Base-by-base conservation (phyloP, 2,329 filamentous ascomycete species). In the Cyphellophora attinorum region DNA sequence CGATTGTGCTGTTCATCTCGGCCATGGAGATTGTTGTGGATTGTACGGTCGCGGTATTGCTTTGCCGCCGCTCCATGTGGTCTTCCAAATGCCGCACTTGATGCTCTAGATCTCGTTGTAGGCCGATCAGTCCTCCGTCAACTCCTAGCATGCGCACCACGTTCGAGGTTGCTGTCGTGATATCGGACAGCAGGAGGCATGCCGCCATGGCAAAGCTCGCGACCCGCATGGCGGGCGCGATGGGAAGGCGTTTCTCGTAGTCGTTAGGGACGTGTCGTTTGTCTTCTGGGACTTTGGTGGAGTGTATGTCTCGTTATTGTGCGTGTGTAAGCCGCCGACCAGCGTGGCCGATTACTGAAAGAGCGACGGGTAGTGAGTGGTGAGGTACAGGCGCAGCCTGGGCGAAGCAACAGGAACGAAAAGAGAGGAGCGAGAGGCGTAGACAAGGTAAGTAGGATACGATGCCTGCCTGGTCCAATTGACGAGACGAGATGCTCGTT, bases 1-100 rank as follows among this genome's bases (percentile, higher is more conserved):
- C 62, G 5, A 74, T 80, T 28, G 49, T 49, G 11, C 44, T 27
- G 31, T 57, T 57, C 45, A 36, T 31, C 4, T 31, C 21, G 11
- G 6, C 15, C 13, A 11, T 12, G 6, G 15, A 10, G n/a, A n/a
- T n/a, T n/a, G n/a, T n/a, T 25, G 21, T 8, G 8, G 21, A 25
- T n/a, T 25, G 21, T 25, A 25, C n/a, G 8, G 21, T 25, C 8
- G 8, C 21, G 8, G 21, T 8, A n/a, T n/a, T 25, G 21, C 21
- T 25, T n/a, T 25, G 21, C 21, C 21, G 21, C 21, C 21, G 21
- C 21, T 25, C 21, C 8, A 25, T 25, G n/a, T 25, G 8, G 8
- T 25, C n/a, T n/a, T 8, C 21, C 21, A 25, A 8, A 25, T 25
- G 8, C 21, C 21, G 8, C n/a, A n/a, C 21, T 25, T 25, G 21